phyloP scores from a whole-genome alignment of 208 protist genomes.

The Trichomonas vaginalis region DNA sequence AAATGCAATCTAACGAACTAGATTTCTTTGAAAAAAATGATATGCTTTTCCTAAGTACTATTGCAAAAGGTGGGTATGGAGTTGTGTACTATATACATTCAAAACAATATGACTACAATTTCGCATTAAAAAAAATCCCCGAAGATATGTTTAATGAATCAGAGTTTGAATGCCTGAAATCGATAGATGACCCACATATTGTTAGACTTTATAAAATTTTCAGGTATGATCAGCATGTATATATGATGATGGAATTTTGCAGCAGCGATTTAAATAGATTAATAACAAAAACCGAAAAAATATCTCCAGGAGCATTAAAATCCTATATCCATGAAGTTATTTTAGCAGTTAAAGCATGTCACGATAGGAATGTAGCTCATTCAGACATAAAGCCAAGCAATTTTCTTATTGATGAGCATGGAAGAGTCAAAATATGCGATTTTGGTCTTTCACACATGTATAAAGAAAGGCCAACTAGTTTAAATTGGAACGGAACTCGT shows the following conservation, averaged over 20 bases:
- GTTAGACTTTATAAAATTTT: neutral
- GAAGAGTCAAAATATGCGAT: conserved; percentile 90
- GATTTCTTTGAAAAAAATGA: no score
- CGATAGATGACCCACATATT: neutral
- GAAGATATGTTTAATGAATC: no score
- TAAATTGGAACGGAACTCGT: neutral
- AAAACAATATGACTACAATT: no score
- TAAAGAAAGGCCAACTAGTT: neutral
- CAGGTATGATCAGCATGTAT: neutral
- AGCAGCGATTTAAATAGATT: neutral
- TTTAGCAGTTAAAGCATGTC: neutral
- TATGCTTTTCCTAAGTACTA: no score
- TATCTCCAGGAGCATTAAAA: neutral
- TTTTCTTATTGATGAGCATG: conserved; percentile 47
- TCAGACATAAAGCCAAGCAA: conserved; percentile 46
- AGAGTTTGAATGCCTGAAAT: no score
- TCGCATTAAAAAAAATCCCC: no score
- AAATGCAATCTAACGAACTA: no score
- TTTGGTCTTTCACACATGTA: conserved; percentile 59
- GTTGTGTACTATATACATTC: no score
- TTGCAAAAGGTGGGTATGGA: no score
- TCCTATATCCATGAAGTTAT: neutral
- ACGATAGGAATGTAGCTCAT: neutral
- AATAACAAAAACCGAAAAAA: neutral
- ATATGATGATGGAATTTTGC: neutral